phyloP scores from a whole-genome alignment of 306 rosid species.

The Vigna unguiculata region DNA sequence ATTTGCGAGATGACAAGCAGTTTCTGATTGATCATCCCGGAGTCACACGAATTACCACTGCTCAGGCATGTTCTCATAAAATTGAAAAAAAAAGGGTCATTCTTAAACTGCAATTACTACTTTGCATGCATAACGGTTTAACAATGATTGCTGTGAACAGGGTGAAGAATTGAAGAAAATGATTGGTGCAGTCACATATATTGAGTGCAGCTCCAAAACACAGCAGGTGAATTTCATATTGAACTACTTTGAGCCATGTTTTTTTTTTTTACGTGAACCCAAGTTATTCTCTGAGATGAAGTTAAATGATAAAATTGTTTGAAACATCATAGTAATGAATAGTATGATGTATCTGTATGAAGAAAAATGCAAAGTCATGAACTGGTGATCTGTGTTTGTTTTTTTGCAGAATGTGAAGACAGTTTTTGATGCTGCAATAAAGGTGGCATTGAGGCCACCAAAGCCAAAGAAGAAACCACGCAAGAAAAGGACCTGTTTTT shows the following conservation, averaged over 20 bases:
- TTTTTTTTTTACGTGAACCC: constrained; percentile 33
- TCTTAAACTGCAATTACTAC: constrained; percentile 20
- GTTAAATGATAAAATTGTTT: background rate
- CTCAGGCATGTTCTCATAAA: constrained; percentile 56
- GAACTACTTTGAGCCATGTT: background rate
- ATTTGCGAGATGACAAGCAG: constrained; percentile 75
- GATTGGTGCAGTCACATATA: constrained; percentile 80
- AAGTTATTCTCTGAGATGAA: background rate
- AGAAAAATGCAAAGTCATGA: background rate
- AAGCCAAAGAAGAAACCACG: constrained; percentile 57
- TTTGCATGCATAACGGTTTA: background rate
- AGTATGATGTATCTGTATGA: background rate
- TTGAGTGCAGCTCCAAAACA: constrained; percentile 95
- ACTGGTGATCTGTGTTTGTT: background rate
- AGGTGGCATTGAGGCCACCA: constrained; percentile 59
- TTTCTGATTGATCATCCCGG: constrained; percentile 68
- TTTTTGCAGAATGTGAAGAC: constrained; percentile 61
- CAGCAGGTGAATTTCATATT: constrained; percentile 67
- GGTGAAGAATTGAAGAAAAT: constrained; percentile 91
- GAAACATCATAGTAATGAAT: background rate
- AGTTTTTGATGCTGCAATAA: constrained; percentile 65
- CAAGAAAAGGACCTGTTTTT: constrained; percentile 53
- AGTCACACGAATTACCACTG: constrained; percentile 58
- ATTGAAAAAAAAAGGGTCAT: background rate
- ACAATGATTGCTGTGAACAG: constrained; percentile 50